Conservation (phyloP, 352 stramenopile species). For the Globisporangium canariense region DNA sequence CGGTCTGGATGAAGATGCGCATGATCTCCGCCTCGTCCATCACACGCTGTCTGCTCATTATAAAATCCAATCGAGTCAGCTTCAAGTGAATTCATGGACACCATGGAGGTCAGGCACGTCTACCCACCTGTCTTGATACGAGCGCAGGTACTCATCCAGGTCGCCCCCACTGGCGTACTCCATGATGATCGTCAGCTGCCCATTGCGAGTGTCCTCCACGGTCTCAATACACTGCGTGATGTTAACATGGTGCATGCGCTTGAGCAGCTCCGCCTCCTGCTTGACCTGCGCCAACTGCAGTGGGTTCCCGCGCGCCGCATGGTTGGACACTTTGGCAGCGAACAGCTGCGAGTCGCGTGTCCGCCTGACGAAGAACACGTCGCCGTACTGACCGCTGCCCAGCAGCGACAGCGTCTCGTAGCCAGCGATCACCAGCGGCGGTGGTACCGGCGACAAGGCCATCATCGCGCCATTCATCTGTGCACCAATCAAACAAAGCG, state of each 20-base stretch:
- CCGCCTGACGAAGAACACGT: conserved; percentile 45
- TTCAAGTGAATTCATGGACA: not conserved
- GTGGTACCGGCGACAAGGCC: no score
- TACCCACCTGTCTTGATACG: conserved; percentile 2
- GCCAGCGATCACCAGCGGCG: conserved; percentile 21
- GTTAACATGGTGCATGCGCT: conserved; percentile 51
- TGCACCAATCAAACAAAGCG: no score
- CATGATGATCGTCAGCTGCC: conserved; percentile 58
- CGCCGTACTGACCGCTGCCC: conserved; percentile 57
- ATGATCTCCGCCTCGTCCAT: conserved; percentile 49
- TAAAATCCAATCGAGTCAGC: not conserved
- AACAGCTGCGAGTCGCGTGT: conserved; percentile 34
- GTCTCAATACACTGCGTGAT: conserved; percentile 60
- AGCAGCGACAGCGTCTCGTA: conserved; percentile 49
- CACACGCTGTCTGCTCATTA: conserved; percentile 7
- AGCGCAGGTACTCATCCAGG: conserved; percentile 43
- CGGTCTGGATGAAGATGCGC: conserved; percentile 69
- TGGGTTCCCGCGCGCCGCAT: conserved; percentile 15
- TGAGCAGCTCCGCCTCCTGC: conserved; percentile 53
- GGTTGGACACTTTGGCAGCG: conserved; percentile 44
- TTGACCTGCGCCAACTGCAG: conserved; percentile 8
- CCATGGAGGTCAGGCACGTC: conserved; percentile 1
- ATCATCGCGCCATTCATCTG: not conserved
- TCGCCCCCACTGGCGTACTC: conserved; percentile 69
- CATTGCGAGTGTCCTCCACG: conserved; percentile 19